phyloP scores from a whole-genome alignment of 2,329 filamentous ascomycete species.

The Beauveria scarabaeidicola region DNA sequence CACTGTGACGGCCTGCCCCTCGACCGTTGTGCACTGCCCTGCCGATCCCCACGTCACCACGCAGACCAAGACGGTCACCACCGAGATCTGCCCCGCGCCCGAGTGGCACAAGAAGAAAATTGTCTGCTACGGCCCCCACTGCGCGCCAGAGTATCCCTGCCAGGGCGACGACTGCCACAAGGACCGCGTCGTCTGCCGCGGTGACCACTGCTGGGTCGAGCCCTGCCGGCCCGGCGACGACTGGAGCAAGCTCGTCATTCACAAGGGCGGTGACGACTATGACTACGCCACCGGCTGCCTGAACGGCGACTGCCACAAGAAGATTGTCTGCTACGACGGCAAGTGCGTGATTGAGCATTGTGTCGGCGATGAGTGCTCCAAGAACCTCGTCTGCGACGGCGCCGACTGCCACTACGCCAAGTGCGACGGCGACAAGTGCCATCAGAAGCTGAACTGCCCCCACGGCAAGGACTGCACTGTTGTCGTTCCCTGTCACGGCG shows the following conservation, averaged over 20 bases:
- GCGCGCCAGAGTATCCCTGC: slow-evolving; percentile 22
- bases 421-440: slow-evolving; percentile 24
- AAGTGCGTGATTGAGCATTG: slow-evolving; percentile 23
- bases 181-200: slow-evolving; percentile 26
- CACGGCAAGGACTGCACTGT: slow-evolving; percentile 18
- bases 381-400: slow-evolving; percentile 26
- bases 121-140: slow-evolving; percentile 27
- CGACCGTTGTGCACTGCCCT: slow-evolving; percentile 19
- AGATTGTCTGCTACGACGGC: slow-evolving; percentile 26
- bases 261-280: slow-evolving; percentile 21
- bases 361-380: slow-evolving; percentile 22
- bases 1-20: slow-evolving; percentile 23
- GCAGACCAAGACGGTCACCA: slow-evolving; percentile 18
- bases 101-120: slow-evolving; percentile 24
- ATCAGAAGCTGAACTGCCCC: slow-evolving; percentile 21
- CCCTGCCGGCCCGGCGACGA: slow-evolving; percentile 17
- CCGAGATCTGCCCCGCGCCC: slow-evolving; percentile 16
- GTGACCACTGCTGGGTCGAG: slow-evolving; percentile 21
- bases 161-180: slow-evolving; percentile 19
- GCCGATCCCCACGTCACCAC: slow-evolving; percentile 15
- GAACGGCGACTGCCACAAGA: slow-evolving; percentile 20
- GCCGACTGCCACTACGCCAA: slow-evolving; percentile 22
- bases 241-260: slow-evolving; percentile 24
- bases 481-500: slow-evolving; percentile 15
- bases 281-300: slow-evolving; percentile 18